Evolutionary conservation across 1,284 basidiomycete genomes (phyloP), one percentile per base, ranked within the genome.

Genomic region (Pyrrhoderma lamaoense): DNA sequence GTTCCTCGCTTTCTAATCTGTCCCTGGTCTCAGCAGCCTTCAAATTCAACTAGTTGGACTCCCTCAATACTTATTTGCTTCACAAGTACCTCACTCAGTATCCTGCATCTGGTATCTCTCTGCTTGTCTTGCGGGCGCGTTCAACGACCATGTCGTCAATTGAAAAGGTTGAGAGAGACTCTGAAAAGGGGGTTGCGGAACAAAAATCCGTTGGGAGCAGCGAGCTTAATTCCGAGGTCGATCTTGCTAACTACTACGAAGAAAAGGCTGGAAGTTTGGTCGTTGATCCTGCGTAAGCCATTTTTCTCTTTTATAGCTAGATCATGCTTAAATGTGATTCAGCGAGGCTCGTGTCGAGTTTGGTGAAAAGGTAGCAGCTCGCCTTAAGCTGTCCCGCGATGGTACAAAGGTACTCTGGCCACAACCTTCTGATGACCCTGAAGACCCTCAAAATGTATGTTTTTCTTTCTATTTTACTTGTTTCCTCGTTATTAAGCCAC

Each of bases 361-460:
- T 47, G 79, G 80, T 2, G 71, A 73, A 21, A 59, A 59, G 3
- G 60, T 77, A 40, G 77, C 79, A 2, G 64, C 71, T 42, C 66
- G 58, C 25, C 66, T 79, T 51, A 79, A 79, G 64, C 64, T 75
- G 1, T 71, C 71, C 1, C 49, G 55, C 1, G 48, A 49, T 31
- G 48, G 48, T 8, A 42, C 48, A 25, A 49, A 49, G 31, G 48
- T 49, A 2, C 48, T 49, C 25, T 49, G 48, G 48, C 48, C 80
- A 0, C 80, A 85, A 61, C 82, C 81, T 13, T 74, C 75, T 2
- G 80, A 85, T 57, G 76, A 78, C 36, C 75, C 75, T 1, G 64
- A 74, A 8, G 82, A 85, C 58, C 82, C 82, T 2, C 81, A 83
- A 64, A 85, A 84, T 58, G 82, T 80, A 67, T 64, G 68, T 47